Evolutionary conservation across 2,329 filamentous ascomycete genomes (phyloP).

Genomic region (Botrytis pseudocinerea): DNA sequence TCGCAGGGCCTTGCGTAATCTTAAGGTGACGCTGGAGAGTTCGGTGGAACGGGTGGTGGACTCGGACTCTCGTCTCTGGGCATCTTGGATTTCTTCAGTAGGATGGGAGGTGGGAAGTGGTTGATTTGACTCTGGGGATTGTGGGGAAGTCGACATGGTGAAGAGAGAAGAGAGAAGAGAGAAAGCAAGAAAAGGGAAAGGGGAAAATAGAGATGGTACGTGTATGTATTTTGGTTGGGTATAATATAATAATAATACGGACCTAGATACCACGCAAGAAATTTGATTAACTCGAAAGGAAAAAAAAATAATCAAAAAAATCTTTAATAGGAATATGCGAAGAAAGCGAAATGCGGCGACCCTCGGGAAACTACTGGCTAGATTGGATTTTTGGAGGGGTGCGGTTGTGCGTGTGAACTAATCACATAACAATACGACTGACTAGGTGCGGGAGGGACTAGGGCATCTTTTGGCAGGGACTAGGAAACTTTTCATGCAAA

Average conservation of each 20-base stretch:
- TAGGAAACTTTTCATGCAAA: not conserved
- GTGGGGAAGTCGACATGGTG: slow-evolving; percentile 38
- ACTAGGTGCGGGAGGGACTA: slow-evolving; percentile 1
- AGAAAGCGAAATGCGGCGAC: slow-evolving; percentile 21
- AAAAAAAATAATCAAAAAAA: slow-evolving; percentile 6
- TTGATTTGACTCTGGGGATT: slow-evolving; percentile 27
- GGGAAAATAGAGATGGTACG: not conserved
- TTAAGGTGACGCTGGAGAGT: slow-evolving; percentile 59
- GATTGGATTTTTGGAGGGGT: slow-evolving; percentile 9
- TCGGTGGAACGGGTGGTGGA: slow-evolving; percentile 40
- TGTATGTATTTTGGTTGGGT: not conserved
- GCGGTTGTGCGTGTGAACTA: slow-evolving; percentile 4
- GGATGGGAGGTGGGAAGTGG: slow-evolving; percentile 8
- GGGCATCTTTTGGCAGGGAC: not conserved
- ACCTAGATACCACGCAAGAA: not conserved
- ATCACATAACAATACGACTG: not conserved
- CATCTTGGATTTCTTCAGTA: slow-evolving; percentile 33
- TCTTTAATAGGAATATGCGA: slow-evolving; percentile 17
- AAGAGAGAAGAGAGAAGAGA: slow-evolving; percentile 35
- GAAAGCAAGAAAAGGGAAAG: slow-evolving; percentile 24
- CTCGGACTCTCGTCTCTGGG: slow-evolving; percentile 39
- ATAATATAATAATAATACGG: not conserved
- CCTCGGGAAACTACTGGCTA: slow-evolving; percentile 23
- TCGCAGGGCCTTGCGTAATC: slow-evolving; percentile 71
- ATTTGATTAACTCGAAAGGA: not conserved